phyloP scores from a whole-genome alignment of 192 early-diverging fungal species.

The Phycomyces nitens region DNA sequence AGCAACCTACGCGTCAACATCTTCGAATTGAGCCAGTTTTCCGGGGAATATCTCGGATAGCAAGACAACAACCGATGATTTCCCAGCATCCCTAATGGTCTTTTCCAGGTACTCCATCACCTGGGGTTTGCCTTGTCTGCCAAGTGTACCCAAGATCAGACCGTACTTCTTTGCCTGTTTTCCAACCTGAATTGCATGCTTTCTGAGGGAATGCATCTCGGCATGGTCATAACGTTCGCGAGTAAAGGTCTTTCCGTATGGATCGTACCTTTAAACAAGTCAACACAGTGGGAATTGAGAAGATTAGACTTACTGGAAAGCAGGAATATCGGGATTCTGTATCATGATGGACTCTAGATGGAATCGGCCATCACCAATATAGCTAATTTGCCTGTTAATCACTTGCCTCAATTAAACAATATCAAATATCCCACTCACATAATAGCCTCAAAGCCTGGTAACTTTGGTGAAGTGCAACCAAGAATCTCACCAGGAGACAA shows the following conservation, averaged over 20 bases:
- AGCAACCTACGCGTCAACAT: constrained; percentile 73
- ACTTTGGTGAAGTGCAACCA: constrained; percentile 90
- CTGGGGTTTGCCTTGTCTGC: constrained; percentile 91
- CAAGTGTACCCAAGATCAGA: constrained; percentile 92
- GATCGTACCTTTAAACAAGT: constrained; percentile 67
- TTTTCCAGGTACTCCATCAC: constrained; percentile 76
- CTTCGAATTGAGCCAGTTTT: constrained; percentile 84
- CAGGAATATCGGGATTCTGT: constrained; percentile 85
- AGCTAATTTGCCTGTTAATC: constrained; percentile 25
- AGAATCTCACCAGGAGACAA: constrained; percentile 93
- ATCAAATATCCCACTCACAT: constrained; percentile 46
- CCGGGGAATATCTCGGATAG: constrained; percentile 94
- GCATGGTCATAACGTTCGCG: constrained; percentile 90
- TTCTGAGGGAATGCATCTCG: constrained; percentile 86
- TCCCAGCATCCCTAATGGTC: constrained; percentile 56
- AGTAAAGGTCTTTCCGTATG: constrained; percentile 89
- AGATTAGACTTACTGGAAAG: constrained; percentile 61
- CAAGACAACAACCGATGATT: constrained; percentile 70
- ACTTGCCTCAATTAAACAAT: not conserved
- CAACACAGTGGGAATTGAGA: not conserved
- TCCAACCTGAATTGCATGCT: constrained; percentile 76
- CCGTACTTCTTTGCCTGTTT: constrained; percentile 78
- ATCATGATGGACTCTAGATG: constrained; percentile 99
- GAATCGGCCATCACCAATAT: constrained; percentile 93
- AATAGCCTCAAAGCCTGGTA: constrained; percentile 71